Conservation (phyloP, 148 eudicot genomes). For the Spergularia bocconei region DNA sequence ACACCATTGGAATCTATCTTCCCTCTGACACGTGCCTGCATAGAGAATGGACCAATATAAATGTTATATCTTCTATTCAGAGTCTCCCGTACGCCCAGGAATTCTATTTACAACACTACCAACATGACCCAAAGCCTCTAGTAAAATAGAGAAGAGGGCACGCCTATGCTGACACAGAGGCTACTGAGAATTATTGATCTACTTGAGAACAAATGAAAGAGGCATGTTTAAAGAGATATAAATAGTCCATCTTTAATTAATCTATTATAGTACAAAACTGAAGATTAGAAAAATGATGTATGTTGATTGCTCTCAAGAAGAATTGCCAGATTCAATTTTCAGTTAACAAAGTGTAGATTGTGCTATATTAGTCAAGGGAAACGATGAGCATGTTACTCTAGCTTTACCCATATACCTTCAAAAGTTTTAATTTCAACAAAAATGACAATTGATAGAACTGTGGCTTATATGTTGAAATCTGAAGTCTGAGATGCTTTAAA, state of each 20-base stretch:
- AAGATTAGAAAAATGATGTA: background rate
- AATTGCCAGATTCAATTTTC: background rate
- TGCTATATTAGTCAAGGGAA: background rate
- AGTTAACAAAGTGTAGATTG: background rate
- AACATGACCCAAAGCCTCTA: background rate
- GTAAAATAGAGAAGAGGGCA: no score
- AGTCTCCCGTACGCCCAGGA: background rate
- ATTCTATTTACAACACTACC: background rate
- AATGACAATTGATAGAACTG: background rate
- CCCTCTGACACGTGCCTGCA: slow-evolving; percentile 89
- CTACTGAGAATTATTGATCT: no score
- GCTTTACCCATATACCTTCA: background rate
- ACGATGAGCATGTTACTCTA: background rate
- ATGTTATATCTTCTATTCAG: background rate
- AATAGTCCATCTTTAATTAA: background rate
- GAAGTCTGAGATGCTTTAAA: background rate
- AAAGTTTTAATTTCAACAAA: background rate
- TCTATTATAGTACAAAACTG: background rate
- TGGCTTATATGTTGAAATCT: background rate
- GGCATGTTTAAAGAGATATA: background rate
- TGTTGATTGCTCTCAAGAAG: background rate
- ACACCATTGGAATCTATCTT: slow-evolving; percentile 92
- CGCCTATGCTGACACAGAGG: no score
- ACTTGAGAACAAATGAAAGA: background rate
- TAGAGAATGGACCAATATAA: background rate